Percentiles rank a stretch among this genome's conserved stretches.
These are phyloP conservation scores for Metschnikowia henanensis DNA, from an alignment of 805 yeast species.

Conservation along the genomic window DNA sequence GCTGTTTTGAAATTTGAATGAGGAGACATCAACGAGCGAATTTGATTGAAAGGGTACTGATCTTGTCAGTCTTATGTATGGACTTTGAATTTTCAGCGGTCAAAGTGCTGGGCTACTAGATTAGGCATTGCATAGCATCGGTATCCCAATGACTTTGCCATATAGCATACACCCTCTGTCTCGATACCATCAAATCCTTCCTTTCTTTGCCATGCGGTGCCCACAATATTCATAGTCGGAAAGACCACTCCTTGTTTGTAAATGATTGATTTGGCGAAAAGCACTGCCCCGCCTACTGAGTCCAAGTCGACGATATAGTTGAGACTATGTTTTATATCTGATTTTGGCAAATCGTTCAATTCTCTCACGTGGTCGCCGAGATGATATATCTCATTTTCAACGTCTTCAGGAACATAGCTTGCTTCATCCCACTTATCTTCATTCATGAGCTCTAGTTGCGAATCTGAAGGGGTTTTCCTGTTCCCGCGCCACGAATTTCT, in stretches of 20 bases:
- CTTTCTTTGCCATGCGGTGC: constrained; percentile 45
- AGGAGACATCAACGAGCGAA: too few relatives aligned
- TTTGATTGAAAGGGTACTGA: too few relatives aligned
- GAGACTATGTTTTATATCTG: constrained; percentile 5
- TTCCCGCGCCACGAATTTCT: constrained; percentile 42
- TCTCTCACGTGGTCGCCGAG: constrained; percentile 21
- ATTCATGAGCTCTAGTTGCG: constrained; percentile 14
- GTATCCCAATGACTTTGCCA: constrained; percentile 45
- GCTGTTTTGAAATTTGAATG: too few relatives aligned
- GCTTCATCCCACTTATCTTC: constrained; percentile 27
- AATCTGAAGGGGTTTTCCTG: constrained; percentile 30
- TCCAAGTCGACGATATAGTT: constrained; percentile 32
- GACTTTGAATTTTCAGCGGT: too few relatives aligned
- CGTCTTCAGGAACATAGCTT: constrained; percentile 36
- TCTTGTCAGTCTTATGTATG: too few relatives aligned
- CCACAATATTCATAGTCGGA: constrained; percentile 46
- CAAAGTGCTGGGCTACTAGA: constrained; percentile 38
- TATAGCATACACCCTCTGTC: constrained; percentile 53
- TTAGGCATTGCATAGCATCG: constrained; percentile 52
- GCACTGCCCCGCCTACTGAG: constrained; percentile 54
- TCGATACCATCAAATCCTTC: constrained; percentile 58
- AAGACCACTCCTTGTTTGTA: constrained; percentile 47
- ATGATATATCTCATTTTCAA: constrained; percentile 27
- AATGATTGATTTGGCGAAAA: constrained; percentile 43
- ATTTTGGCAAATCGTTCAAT: constrained; percentile 8